Evolutionary conservation across 2,329 filamentous ascomycete species (phyloP), one percentile per base, ranked within the genome.

Genomic region (Fusarium pseudoanthophilum): DNA sequence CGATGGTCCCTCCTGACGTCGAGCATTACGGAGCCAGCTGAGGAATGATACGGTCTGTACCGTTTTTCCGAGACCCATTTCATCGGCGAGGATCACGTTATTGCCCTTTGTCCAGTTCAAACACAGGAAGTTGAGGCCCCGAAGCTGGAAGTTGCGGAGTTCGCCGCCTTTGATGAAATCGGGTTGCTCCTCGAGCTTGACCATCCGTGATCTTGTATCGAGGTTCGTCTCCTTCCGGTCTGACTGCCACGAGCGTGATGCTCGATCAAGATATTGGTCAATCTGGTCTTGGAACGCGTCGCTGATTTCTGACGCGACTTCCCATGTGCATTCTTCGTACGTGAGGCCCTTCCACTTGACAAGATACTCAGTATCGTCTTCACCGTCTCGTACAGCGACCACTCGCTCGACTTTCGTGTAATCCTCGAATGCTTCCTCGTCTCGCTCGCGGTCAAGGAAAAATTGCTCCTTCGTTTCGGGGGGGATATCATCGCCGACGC

Each of bases 11-110:
- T 98, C 93, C 81, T 99, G 96, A 56, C 88, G 88, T 75, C 95
- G 91, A 66, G 95, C 91, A 82, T 98, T 95, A 61, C 94, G 93
- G 68, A 99, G 88, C 95, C 96, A 99, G 80, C 95, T 98, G 82
- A 99, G 92, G 81, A 98, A 98, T 0, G 95, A 92, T 34, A 99
- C 95, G 1, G 95, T 98, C 83, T 99, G 96, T 1, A 99, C 96
- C 0, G 96, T 99, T 85, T 99, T 99, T 34, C 96, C 96, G 20
- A 99, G 88, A 77, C 96, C 96, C 96, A 99, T 99, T 83, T 99
- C 96, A 80, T 99, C 96, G 55, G 96, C 96, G 60, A 99, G 88
- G 77, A 99, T 98, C 79, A 98, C 96, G 77, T 98, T 99, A 82
- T 96, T 96, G 62, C 91, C 92, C 78, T 93, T 92, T 60, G 93